Evolutionary conservation across 352 stramenopile species (phyloP).

Genomic region (Phytophthora rubi): DNA sequence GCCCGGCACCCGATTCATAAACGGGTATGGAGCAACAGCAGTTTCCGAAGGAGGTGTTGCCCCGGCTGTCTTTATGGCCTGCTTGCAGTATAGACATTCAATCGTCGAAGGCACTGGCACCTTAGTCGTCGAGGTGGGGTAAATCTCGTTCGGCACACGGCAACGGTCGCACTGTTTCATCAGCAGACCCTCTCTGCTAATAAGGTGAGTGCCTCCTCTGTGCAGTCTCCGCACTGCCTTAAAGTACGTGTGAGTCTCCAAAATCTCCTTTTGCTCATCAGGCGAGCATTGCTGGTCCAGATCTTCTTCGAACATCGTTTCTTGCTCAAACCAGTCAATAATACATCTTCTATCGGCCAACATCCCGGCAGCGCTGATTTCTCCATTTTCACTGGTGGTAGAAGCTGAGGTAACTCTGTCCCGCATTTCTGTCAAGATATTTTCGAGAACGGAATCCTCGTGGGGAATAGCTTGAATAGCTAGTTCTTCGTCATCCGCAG

Average conservation of each 20-base stretch:
- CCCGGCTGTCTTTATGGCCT: slow-evolving; percentile 44
- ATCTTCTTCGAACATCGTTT: slow-evolving; percentile 92
- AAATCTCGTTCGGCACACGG: slow-evolving; percentile 67
- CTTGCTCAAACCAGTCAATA: slow-evolving; percentile 89
- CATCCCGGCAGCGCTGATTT: slow-evolving; percentile 23
- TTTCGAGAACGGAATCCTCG: slow-evolving; percentile 58
- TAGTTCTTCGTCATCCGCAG: slow-evolving; percentile 23
- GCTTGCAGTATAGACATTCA: slow-evolving; percentile 75
- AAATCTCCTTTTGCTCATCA: slow-evolving; percentile 75
- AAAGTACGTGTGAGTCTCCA: slow-evolving; percentile 71
- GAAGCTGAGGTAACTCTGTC: slow-evolving; percentile 22
- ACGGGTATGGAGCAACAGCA: slow-evolving; percentile 20
- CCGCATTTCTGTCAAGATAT: slow-evolving; percentile 55
- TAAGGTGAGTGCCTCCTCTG: slow-evolving; percentile 36
- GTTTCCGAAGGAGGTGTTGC: slow-evolving; percentile 37
- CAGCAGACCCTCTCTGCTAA: slow-evolving; percentile 58
- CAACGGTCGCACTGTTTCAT: slow-evolving; percentile 67
- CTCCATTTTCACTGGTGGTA: slow-evolving; percentile 8
- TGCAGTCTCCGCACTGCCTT: slow-evolving; percentile 70
- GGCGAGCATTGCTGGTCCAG: slow-evolving; percentile 79
- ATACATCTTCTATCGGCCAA: slow-evolving; percentile 51
- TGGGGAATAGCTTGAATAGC: slow-evolving; percentile 42
- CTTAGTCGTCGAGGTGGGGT: slow-evolving; percentile 57
- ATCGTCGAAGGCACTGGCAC: slow-evolving; percentile 67
- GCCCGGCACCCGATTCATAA: slow-evolving; percentile 27